Base-by-base conservation (phyloP, 2,329 filamentous ascomycete genomes). In the Ceratocystis cubensis region DNA sequence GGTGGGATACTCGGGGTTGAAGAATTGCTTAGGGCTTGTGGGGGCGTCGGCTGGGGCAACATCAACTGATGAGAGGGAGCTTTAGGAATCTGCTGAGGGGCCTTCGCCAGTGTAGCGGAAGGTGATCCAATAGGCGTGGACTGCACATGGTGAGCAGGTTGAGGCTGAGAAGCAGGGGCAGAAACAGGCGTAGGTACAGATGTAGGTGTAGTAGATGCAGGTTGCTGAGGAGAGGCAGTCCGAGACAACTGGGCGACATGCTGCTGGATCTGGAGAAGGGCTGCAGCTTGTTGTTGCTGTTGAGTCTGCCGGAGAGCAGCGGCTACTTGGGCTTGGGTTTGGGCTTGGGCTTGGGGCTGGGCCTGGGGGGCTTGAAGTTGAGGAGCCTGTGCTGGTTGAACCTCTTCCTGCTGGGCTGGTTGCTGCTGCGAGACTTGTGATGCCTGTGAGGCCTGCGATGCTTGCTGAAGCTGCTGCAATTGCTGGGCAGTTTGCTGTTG, bases 221-320 rank as follows among this genome's bases (percentile, higher is more conserved):
- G 61, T 30, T 59, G 50, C 57, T 64, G 62, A 1, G 50, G 13
- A 61, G 66, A 37, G 13, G 48, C 22, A 44, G 64, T 45, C 13
- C 61, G 57, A 59, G 66, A 63, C 28, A 68, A 63, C 30, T 68
- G 66, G 3, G 66, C 41, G 25, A 68, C 61, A n/a, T 68, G 63
- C 50, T 68, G 66, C 20, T 68, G 66, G 10, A 66, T 59, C 30
- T 61, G 48, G 8, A 68, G 48, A 25, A 65, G 41, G 25, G 66
- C 64, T 15, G 61, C 61, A 25, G 59, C 64, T 48, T 68, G 66
- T 22, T 65, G 66, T 33, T 68, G 66, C 41, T 68, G 64, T 30
- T 68, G 66, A 30, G 56, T 67, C 30, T 67, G 44, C 2, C 44
- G 56, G 3, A 41, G 25, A 3, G 28, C 17, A 59, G 15, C 17